Conservation (phyloP, 345 rosid species). For the Sisymbrium altissimum region DNA sequence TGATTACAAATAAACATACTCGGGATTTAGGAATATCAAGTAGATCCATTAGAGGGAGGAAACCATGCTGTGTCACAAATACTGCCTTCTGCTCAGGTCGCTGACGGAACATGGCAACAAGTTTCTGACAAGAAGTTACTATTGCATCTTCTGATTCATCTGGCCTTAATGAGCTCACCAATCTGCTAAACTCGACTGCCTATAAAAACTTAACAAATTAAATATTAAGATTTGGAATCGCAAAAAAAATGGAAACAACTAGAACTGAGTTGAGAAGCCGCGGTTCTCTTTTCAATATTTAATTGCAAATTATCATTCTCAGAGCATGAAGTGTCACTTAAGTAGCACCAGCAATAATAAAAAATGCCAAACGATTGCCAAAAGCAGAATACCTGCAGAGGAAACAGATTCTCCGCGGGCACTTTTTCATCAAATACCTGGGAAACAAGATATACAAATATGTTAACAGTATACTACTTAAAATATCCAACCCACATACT, state of each 20-base stretch:
- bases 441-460: constrained; percentile 9
- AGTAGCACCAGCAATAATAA: constrained; percentile 13
- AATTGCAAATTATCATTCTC: neutral
- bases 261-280: constrained; percentile 2
- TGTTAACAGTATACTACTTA: constrained; percentile 5
- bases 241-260: neutral
- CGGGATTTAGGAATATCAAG: constrained; percentile 79
- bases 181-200: constrained; percentile 93
- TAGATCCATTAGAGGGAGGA: constrained; percentile 85
- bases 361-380: neutral
- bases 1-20: constrained; percentile 44
- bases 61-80: constrained; percentile 87
- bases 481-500: constrained; percentile 1
- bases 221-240: neutral
- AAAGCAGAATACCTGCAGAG: constrained; percentile 70
- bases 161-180: constrained; percentile 70
- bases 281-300: neutral
- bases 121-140: constrained; percentile 76
- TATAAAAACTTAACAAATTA: constrained; percentile 33
- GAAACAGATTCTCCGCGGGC: constrained; percentile 85
- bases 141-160: constrained; percentile 87
- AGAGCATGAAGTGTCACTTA: constrained; percentile 17
- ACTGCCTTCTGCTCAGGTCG: constrained; percentile 88
- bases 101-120: constrained; percentile 68
- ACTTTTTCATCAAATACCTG: constrained; percentile 88